Evolutionary conservation across 345 rosid genomes (phyloP), one percentile per base, ranked within the genome.

Genomic region (Nasturtium officinale): DNA sequence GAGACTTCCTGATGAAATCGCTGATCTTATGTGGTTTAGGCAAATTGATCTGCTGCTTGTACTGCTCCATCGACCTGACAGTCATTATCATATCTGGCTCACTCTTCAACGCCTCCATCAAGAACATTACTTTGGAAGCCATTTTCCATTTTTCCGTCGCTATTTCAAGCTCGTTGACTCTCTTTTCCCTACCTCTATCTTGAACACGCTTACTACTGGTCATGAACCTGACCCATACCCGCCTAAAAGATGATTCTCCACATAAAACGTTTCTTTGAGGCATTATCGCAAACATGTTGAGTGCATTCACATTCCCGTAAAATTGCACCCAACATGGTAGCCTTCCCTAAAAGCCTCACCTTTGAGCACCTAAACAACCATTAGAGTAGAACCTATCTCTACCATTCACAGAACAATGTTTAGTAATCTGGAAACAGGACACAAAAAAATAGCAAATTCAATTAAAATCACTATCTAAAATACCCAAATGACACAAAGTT

Each of bases 31-130:
- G 85, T 10, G 90, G 96, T 62, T 82, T 88, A 15, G 94, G 89
- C 45, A 88, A 71, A 79, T 83, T 90, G 52, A 90, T 82, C 43
- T 80, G 84, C 18, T 70, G 61, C 78, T 89, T 78, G 58, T 88
- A 73, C 60, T 79, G 89, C 33, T 84, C 87, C 53, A 90, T 71
- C 11, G 80, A 67, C 79, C 87, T 82, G 20, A 84, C 83, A 0
- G 89, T 85, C 73, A 87, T 75, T 23, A 89, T 82, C 96, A 87
- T 86, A 42, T 92, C 98, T 5, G 76, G 86, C 79, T 93, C 97
- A 28, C 83, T 69, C 86, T 75, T 85, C 65, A 90, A 68, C 38
- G 83, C 59, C 51, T 89, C 97, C 85, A 93, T 81, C 28, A 93
- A 72, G 50, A 90, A 76, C 61, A 82, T 51, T 53, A 89, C 80